Evolutionary conservation across 805 yeast genomes (phyloP).

Genomic region (Monosporozyma yasuniensis): DNA sequence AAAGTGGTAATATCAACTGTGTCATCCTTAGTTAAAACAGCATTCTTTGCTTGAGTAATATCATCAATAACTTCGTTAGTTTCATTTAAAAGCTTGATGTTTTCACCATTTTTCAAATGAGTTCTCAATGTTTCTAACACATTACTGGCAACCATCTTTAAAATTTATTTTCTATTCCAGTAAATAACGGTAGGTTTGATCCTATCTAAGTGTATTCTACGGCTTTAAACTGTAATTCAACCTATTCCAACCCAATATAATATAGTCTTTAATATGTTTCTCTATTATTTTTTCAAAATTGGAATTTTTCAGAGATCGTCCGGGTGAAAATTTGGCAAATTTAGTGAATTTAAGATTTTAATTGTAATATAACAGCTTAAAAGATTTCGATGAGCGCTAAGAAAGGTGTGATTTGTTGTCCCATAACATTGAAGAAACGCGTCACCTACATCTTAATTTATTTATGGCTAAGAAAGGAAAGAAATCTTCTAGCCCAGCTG

Average conservation of each 20-base stretch:
- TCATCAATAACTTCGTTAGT: slow-evolving; percentile 28
- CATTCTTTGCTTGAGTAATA: slow-evolving; percentile 29
- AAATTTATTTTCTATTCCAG: not conserved
- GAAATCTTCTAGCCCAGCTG: slow-evolving; percentile 2
- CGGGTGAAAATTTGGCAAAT: not conserved
- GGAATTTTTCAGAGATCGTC: not conserved
- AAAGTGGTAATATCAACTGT: slow-evolving; percentile 29
- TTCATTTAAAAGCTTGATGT: slow-evolving; percentile 11
- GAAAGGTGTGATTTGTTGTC: no score
- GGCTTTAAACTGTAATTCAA: not conserved
- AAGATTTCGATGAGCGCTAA: not conserved
- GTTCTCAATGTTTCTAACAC: slow-evolving; percentile 10
- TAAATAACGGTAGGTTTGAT: not conserved
- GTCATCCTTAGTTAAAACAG: slow-evolving; percentile 19
- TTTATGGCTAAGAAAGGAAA: slow-evolving; percentile 11
- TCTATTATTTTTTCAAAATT: not conserved
- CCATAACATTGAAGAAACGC: no score
- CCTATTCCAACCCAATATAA: not conserved
- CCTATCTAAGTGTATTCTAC: not conserved
- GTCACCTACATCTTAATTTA: not conserved
- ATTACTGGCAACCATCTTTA: not conserved
- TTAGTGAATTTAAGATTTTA: not conserved
- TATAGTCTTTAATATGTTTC: not conserved
- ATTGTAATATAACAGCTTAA: not conserved
- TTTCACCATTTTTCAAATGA: slow-evolving; percentile 14